Evolutionary conservation across 75 land plant species (phyloP), one percentile per base, ranked within the genome.

Genomic region (Azolla pinnata): DNA sequence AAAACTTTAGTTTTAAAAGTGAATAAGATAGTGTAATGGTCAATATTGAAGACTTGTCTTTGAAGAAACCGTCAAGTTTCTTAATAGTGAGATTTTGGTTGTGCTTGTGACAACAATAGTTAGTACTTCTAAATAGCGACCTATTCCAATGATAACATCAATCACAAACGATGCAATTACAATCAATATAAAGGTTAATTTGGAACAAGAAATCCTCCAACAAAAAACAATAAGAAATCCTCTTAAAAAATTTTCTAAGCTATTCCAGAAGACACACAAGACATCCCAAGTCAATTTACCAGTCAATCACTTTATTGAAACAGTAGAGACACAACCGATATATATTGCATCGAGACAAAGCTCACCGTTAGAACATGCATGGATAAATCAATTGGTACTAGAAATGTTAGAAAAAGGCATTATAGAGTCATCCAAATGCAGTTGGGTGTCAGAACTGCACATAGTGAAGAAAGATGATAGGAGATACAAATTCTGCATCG

Each of bases 321-420:
- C 49, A 46, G 49, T 3, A 14, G 49, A 46, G n/a, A 23, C 14
- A 4, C 49, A 18, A 4, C 49, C 49, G 2, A 23, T 46, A 18
- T 2, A 14, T 14, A 46, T 17, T 2, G 49, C 17, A 4, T 4
- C 49, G 4, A 18, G 49, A 4, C 49, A 23, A 4, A 4, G 49
- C 10, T 46, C 49, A 2, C 49, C 49, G 23, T 17, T 46, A 3
- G 49, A 46, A 46, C 3, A 46, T 2, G 49, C n/a, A 3, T 2
- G 49, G 17, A 46, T 46, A 3, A 46, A 46, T 46, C 4, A 4
- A 46, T 2, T 14, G 21, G 60, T 58, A 33, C 5, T 31, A 58
- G 60, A 32, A 18, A 58, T 58, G 60, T 32, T 58, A 14, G 32
- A 31, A 9, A 58, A 58, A 20, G 60, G 60, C 8, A 20, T 58